Evolutionary conservation across 2,329 filamentous ascomycete genomes (phyloP).

Genomic region (Fusarium keratoplasticum): DNA sequence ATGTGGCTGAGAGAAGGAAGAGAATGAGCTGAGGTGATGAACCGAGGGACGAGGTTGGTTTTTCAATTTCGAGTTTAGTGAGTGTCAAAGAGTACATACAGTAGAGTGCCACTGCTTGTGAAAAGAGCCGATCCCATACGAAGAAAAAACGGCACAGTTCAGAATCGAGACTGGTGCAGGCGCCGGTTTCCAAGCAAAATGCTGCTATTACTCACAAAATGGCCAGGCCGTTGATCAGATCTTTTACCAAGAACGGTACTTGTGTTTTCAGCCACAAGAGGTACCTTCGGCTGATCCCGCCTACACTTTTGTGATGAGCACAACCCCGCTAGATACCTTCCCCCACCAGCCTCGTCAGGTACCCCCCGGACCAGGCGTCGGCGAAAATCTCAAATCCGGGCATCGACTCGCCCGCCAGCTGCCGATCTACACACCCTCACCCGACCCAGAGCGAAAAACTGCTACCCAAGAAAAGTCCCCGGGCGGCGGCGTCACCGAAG

Average conservation of each 20-base stretch:
- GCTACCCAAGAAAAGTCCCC: slow-evolving; percentile 9
- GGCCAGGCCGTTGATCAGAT: slow-evolving; percentile 26
- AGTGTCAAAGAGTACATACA: background rate
- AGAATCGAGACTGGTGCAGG: slow-evolving; percentile 1
- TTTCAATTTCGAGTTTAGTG: background rate
- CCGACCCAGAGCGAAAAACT: slow-evolving; percentile 20
- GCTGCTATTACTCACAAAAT: slow-evolving; percentile 21
- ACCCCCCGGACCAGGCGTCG: background rate
- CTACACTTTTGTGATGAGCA: too few species aligned
- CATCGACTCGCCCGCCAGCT: slow-evolving; percentile 39
- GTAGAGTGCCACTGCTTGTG: slow-evolving; percentile 12
- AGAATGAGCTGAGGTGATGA: slow-evolving; percentile 1
- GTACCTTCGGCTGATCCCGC: slow-evolving; percentile 15
- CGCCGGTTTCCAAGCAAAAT: slow-evolving; percentile 16
- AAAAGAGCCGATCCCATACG: slow-evolving; percentile 29
- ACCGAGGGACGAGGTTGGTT: slow-evolving; percentile 3
- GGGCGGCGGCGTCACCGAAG: slow-evolving; percentile 36
- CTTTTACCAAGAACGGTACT: slow-evolving; percentile 32
- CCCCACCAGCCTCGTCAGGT: background rate
- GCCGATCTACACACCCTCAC: slow-evolving; percentile 41
- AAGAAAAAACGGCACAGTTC: slow-evolving; percentile 10
- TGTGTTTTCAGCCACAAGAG: slow-evolving; percentile 13
- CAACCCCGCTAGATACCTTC: background rate
- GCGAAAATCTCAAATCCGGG: slow-evolving; percentile 44
- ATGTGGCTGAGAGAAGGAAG: background rate